Base-by-base conservation (phyloP, 1,284 basidiomycete species). In the Rhodotorula glutinis region DNA sequence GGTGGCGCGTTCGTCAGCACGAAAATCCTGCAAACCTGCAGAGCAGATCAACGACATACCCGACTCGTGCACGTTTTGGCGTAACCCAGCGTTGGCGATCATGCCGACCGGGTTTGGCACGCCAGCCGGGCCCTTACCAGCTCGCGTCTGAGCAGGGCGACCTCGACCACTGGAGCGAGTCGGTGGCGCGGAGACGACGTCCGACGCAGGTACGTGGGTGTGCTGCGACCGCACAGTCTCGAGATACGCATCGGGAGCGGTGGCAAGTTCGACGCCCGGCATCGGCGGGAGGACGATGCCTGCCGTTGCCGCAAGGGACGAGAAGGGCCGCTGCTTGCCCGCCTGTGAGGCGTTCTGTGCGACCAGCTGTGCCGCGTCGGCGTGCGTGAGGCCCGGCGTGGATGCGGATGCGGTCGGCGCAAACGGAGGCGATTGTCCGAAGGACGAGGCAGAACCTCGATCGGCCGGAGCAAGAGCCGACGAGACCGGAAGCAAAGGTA, bases 1-100 rank as follows among this genome's bases (percentile, higher is more conserved):
- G 10, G 38, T 25, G 13, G 17, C 9, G 5, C 17, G 11, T 21
- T 13, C 11, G 23, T 38, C 53, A 46, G 14, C 3, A 60, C 9
- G 9, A 33, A 29, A 17, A 10, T 13, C 3, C 33, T 40, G 7
- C 16, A 13, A 27, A 43, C n/a, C 2, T 10, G n/a, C 4, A 16
- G n/a, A 16, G 8, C n/a, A 43, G 25, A 19, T 1, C 9, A 5
- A 4, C 11, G 7, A 41, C 69, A 38, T 33, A 68, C 69, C 62
- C 33, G 61, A 53, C 43, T 62, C 57, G 40, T 67, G 55, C 4
- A 66, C 52, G 1, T 46, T 40, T n/a, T 46, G 29, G 21, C 56
- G 27, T 11, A 67, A 41, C 3, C 71, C 71, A 0, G 71, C 71
- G 14, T 72, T 72, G 14, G 61, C 65, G 27, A 72, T 72, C 17